Evolutionary conservation across 768 basidiomycete genomes (phyloP).

Genomic region (Albatrellus ellisii): DNA sequence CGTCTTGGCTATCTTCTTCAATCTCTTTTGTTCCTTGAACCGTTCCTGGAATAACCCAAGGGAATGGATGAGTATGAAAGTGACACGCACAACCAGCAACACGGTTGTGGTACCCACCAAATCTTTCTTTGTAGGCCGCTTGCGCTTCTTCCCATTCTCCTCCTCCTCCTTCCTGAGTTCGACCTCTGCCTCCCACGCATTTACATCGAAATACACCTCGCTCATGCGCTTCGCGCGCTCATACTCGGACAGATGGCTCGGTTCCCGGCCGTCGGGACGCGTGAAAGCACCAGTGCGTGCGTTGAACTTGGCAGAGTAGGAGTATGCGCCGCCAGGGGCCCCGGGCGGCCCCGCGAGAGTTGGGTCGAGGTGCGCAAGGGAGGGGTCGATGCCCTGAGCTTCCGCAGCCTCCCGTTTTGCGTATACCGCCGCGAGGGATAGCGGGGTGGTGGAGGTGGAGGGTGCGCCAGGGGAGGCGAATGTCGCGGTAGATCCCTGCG

Average conservation of each 20-base stretch:
- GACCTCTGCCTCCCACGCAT: conserved; percentile 64
- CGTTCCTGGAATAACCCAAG: conserved; percentile 56
- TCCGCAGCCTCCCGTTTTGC: conserved; percentile 58
- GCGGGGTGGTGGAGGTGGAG: conserved; percentile 14
- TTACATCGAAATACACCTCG: conserved; percentile 77
- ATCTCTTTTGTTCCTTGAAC: conserved; percentile 70
- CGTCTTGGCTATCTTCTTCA: conserved; percentile 80
- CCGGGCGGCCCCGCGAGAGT: conserved; percentile 30
- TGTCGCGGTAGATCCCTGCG: conserved; percentile 3
- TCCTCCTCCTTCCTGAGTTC: conserved; percentile 35
- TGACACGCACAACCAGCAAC: neutral
- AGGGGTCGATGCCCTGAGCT: conserved; percentile 75
- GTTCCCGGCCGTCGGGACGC: conserved; percentile 51
- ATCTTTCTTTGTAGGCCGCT: conserved; percentile 72
- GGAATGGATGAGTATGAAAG: conserved; percentile 7
- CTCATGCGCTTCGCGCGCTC: conserved; percentile 80
- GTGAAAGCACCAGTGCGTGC: conserved; percentile 72
- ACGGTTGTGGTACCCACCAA: conserved; percentile 36
- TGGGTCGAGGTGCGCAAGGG: conserved; percentile 71
- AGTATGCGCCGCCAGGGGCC: conserved; percentile 25
- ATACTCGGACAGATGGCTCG: conserved; percentile 65
- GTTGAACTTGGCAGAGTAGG: conserved; percentile 62
- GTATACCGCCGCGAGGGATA: conserved; percentile 22
- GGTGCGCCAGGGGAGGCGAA: conserved; percentile 12
- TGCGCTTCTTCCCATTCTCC: conserved; percentile 57